phyloP scores from a whole-genome alignment of 2,329 filamentous ascomycete species.

The Fusarium gaditjirri region DNA sequence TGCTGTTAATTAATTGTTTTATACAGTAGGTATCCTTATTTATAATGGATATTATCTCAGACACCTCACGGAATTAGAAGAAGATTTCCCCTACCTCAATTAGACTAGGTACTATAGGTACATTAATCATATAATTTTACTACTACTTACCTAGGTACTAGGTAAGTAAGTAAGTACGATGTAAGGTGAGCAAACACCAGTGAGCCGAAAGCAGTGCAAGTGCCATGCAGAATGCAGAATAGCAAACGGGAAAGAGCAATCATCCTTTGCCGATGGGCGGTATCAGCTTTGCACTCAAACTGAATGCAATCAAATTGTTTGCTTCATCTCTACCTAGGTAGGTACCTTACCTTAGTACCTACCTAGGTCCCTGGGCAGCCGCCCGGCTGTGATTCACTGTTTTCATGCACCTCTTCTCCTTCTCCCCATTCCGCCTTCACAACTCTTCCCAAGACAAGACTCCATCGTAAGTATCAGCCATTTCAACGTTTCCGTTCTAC shows the following conservation, averaged over 20 bases:
- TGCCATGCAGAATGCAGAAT: constrained; percentile 2
- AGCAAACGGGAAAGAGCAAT: background rate
- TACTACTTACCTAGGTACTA: too few relatives aligned
- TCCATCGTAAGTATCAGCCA: background rate
- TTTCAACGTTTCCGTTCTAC: background rate
- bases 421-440: background rate
- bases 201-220: background rate
- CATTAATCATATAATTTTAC: background rate
- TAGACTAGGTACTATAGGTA: background rate
- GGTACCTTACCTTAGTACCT: too few relatives aligned
- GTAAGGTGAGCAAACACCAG: background rate
- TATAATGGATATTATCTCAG: too few relatives aligned
- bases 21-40: background rate
- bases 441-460: background rate
- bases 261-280: background rate
- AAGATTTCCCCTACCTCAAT: background rate
- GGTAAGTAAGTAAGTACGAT: background rate
- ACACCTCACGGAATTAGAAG: background rate
- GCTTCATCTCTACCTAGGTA: background rate
- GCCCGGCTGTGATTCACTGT: background rate
- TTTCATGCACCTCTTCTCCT: background rate
- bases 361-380: background rate
- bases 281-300: background rate
- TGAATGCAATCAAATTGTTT: background rate
- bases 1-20: too few relatives aligned